phyloP scores from a whole-genome alignment of 2,329 filamentous ascomycete species.

The Talaromyces sp. region DNA sequence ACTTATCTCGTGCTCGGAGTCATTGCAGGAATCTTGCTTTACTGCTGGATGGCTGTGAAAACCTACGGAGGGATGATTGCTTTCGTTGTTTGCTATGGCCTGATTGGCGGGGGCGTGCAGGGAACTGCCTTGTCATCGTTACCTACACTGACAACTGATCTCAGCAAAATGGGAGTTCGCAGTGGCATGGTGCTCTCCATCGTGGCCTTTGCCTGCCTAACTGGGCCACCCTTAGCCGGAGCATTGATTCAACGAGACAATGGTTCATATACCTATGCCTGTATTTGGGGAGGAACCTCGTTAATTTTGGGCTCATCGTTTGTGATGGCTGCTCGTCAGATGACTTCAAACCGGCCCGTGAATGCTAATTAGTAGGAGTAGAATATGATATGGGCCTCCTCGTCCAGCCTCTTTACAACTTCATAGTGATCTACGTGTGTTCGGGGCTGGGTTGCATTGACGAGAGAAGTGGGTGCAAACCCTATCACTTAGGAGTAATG shows the following conservation, averaged over 20 bases:
- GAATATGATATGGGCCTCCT: no score
- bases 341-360: neutral
- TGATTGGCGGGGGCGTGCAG: slow-evolving; percentile 12
- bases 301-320: slow-evolving; percentile 15
- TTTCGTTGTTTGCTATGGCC: slow-evolving; percentile 19
- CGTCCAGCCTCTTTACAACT: no score
- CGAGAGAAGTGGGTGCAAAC: no score
- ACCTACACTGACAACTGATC: slow-evolving; percentile 53
- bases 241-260: slow-evolving; percentile 42
- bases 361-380: no score
- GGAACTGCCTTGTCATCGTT: slow-evolving; percentile 62
- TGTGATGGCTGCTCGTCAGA: slow-evolving; percentile 4
- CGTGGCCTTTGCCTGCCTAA: slow-evolving; percentile 54
- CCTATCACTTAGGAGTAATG: no score
- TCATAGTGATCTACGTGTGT: no score
- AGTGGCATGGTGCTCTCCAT: slow-evolving; percentile 58
- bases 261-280: slow-evolving; percentile 15
- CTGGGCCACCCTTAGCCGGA: slow-evolving; percentile 56
- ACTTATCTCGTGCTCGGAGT: slow-evolving; percentile 4
- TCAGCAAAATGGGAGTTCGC: slow-evolving; percentile 54
- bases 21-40: slow-evolving; percentile 22
- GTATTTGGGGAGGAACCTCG: slow-evolving; percentile 13
- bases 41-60: slow-evolving; percentile 19
- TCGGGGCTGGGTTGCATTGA: no score
- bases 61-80: slow-evolving; percentile 13